These are phyloP conservation scores for Monilinia vaccinii-corymbosi DNA, from an alignment of 2,329 filamentous ascomycete species.

Conservation along the genomic window DNA sequence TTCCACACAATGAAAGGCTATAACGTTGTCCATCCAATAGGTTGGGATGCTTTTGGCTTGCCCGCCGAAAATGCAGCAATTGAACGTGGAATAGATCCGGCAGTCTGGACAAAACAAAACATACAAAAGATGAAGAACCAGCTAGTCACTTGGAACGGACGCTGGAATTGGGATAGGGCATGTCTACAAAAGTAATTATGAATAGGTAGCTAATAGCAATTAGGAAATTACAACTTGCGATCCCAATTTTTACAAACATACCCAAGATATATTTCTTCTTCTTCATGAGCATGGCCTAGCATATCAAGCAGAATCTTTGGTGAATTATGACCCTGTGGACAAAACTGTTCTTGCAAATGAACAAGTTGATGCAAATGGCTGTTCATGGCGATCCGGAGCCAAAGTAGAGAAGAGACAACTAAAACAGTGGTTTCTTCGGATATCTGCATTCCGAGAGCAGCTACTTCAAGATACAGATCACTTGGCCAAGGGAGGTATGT, in stretches of 20 bases:
- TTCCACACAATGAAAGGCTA: constrained; percentile 67
- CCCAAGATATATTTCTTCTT: constrained; percentile 74
- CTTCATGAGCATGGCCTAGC: constrained; percentile 66
- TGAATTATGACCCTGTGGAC: constrained; percentile 87
- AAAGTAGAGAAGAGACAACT: constrained; percentile 70
- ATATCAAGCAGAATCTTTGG: constrained; percentile 73
- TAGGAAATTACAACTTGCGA: constrained; percentile 80
- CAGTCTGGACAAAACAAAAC: constrained; percentile 69
- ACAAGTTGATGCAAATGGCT: constrained; percentile 79
- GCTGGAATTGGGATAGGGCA: constrained; percentile 77
- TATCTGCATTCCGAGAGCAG: constrained; percentile 67
- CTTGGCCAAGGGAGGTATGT: constrained; percentile 53
- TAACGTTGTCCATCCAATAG: constrained; percentile 78
- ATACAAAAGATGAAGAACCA: constrained; percentile 81
- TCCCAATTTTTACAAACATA: constrained; percentile 81
- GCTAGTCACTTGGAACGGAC: constrained; percentile 67
- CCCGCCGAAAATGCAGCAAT: constrained; percentile 89
- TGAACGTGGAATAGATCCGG: constrained; percentile 69
- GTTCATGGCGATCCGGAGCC: constrained; percentile 80
- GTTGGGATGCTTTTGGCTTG: constrained; percentile 87
- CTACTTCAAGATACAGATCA: constrained; percentile 62
- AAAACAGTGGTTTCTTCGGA: constrained; percentile 86
- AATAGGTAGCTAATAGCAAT: constrained; percentile 13
- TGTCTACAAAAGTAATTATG: constrained; percentile 30
- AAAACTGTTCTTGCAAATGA: constrained; percentile 87